A percentile compares a stretch with the other conserved stretches of the same genome.
Conservation (phyloP, 2,329 filamentous ascomycete genomes). For the Fusarium sp. region DNA sequence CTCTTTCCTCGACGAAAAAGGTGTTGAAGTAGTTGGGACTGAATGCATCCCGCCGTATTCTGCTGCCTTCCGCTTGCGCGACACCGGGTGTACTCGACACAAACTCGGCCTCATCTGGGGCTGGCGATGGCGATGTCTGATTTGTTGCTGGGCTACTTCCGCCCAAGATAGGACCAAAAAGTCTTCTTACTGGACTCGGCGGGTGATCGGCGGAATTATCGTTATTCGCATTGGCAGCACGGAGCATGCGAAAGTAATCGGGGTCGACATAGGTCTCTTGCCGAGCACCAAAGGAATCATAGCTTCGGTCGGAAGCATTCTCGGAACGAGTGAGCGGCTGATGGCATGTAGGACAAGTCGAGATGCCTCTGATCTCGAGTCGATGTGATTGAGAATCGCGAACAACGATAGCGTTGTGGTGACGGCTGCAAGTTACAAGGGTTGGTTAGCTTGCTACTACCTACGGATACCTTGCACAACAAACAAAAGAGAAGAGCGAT, state of each 20-base stretch:
- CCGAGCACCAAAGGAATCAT: conserved; percentile 54
- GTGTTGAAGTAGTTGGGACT: conserved; percentile 91
- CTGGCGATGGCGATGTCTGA: conserved; percentile 30
- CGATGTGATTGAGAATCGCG: conserved; percentile 87
- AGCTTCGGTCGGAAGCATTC: conserved; percentile 61
- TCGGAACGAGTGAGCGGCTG: conserved; percentile 67
- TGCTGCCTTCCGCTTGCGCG: conserved; percentile 64
- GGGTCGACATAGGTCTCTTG: conserved; percentile 83
- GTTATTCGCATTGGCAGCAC: conserved; percentile 57
- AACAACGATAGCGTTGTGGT: conserved; percentile 91
- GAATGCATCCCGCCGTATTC: conserved; percentile 88
- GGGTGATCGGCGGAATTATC: conserved; percentile 58
- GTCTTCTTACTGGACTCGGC: conserved; percentile 64
- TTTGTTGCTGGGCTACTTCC: conserved; percentile 20
- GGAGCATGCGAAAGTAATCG: conserved; percentile 95
- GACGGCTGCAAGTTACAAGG: conserved; percentile 76
- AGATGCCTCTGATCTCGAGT: conserved; percentile 80
- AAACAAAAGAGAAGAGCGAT: conserved; percentile 50
- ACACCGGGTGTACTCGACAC: conserved; percentile 63
- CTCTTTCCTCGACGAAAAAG: conserved; percentile 90
- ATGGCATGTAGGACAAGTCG: conserved; percentile 92
- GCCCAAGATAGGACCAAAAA: conserved; percentile 58
- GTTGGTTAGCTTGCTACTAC: conserved; percentile 10
- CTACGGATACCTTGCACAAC: not conserved
- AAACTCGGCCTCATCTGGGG: conserved; percentile 57